Conservation (phyloP, 2,329 filamentous ascomycete genomes). For the Xylariaceae sp. region DNA sequence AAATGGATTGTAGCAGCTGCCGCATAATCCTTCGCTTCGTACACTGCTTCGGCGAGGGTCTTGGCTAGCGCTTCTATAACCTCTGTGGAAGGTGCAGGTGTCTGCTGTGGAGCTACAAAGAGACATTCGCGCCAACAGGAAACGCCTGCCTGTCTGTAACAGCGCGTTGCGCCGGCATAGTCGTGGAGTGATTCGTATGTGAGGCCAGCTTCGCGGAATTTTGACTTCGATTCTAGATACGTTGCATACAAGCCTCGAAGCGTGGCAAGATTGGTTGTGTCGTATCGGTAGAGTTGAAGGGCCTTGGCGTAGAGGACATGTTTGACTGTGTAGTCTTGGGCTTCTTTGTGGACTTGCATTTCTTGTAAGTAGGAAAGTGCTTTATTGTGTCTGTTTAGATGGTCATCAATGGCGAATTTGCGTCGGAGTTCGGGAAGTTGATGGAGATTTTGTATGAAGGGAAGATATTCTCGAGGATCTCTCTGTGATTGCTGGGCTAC, state of each 20-base stretch:
- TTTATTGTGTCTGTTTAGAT: slow-evolving; percentile 73
- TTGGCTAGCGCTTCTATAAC: slow-evolving; percentile 68
- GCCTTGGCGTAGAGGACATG: slow-evolving; percentile 77
- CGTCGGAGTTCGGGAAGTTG: slow-evolving; percentile 67
- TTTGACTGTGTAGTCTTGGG: slow-evolving; percentile 73
- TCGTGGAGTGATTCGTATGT: slow-evolving; percentile 84
- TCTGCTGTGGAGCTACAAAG: slow-evolving; percentile 68
- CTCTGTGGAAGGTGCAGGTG: slow-evolving; percentile 55
- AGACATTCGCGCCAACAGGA: slow-evolving; percentile 87
- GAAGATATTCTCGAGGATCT: slow-evolving; percentile 91
- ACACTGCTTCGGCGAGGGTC: slow-evolving; percentile 72
- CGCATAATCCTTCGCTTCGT: slow-evolving; percentile 80
- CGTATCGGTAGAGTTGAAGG: slow-evolving; percentile 80
- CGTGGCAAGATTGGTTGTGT: slow-evolving; percentile 60
- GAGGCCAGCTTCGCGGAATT: slow-evolving; percentile 82
- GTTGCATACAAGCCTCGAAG: slow-evolving; percentile 79
- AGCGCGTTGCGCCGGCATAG: slow-evolving; percentile 71
- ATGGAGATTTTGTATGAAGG: slow-evolving; percentile 87
- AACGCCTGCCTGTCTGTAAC: slow-evolving; percentile 77
- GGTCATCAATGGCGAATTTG: slow-evolving; percentile 83
- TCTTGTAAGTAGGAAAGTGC: slow-evolving; percentile 74
- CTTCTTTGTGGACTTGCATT: slow-evolving; percentile 72
- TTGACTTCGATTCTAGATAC: slow-evolving; percentile 70
- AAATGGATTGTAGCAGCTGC: slow-evolving; percentile 76
- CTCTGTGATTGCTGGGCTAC: slow-evolving; percentile 96